Percentiles rank a stretch among this genome's conserved stretches.
These are phyloP conservation scores for Nigrospora osmanthi DNA, from an alignment of 2,329 filamentous ascomycete genomes.

Conservation along the genomic window DNA sequence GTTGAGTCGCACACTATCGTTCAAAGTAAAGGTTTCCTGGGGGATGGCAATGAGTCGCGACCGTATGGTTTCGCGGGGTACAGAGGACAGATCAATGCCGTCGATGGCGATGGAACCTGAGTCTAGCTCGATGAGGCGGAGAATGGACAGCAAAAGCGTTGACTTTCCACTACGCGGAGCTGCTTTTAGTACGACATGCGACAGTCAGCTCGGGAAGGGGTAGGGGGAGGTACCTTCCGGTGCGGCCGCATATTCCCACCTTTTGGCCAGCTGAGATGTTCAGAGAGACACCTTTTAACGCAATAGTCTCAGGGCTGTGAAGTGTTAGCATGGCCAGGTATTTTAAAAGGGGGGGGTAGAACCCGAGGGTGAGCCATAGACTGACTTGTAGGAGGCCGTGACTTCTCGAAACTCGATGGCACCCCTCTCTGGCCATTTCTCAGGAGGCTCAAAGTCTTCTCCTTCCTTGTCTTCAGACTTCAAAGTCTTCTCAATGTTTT, in stretches of 20 bases:
- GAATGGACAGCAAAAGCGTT: background rate
- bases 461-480: background rate
- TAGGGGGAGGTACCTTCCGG: constrained; percentile 12
- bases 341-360: background rate
- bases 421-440: constrained; percentile 1
- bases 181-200: too few relatives aligned
- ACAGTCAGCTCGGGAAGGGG: too few relatives aligned
- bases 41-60: background rate
- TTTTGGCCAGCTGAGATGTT: constrained; percentile 18
- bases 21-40: constrained; percentile 1
- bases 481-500: background rate
- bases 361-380: background rate
- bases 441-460: background rate
- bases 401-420: background rate
- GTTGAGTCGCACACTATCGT: constrained; percentile 1
- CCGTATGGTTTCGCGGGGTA: constrained; percentile 1
- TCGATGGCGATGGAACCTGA: constrained; percentile 1
- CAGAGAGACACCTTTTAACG: background rate
- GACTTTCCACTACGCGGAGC: background rate
- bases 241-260: constrained; percentile 24
- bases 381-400: background rate
- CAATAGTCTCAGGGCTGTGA: too few relatives aligned
- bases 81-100: background rate
- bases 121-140: constrained; percentile 1
- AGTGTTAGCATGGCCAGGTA: background rate